These are phyloP conservation scores for Candida sanyaensis DNA, from an alignment of 1,139 yeast genomes.

Conservation along the genomic window DNA sequence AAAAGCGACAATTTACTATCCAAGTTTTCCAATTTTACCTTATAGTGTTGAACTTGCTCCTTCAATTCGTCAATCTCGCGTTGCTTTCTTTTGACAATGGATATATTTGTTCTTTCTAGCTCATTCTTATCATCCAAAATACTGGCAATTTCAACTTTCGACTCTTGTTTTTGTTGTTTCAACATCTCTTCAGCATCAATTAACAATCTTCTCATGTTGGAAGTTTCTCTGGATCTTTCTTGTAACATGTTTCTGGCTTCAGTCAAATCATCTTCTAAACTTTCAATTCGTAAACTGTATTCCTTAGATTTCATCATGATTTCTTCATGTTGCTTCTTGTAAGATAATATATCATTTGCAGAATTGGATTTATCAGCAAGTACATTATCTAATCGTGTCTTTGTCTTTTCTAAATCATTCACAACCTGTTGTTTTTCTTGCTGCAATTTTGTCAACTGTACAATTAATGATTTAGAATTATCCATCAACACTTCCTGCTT, in stretches of 20 bases:
- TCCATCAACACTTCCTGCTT: slow-evolving; percentile 42
- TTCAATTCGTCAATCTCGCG: slow-evolving; percentile 50
- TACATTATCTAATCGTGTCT: slow-evolving; percentile 51
- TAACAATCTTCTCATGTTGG: slow-evolving; percentile 68
- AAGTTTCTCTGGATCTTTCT: slow-evolving; percentile 78
- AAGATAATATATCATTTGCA: slow-evolving; percentile 55
- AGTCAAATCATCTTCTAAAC: slow-evolving; percentile 75
- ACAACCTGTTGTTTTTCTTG: slow-evolving; percentile 53
- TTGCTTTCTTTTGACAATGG: slow-evolving; percentile 51
- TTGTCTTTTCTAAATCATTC: slow-evolving; percentile 53
- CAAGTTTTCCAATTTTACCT: slow-evolving; percentile 30
- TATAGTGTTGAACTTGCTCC: slow-evolving; percentile 28
- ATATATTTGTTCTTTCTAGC: slow-evolving; percentile 55
- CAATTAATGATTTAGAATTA: slow-evolving; percentile 32
- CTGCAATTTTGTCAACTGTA: slow-evolving; percentile 40
- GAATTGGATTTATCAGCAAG: slow-evolving; percentile 50
- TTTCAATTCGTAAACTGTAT: slow-evolving; percentile 57
- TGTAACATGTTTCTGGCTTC: slow-evolving; percentile 74
- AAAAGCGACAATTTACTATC: slow-evolving; percentile 41
- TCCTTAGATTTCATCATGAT: slow-evolving; percentile 69
- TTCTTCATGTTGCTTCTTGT: slow-evolving; percentile 80
- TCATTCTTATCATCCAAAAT: slow-evolving; percentile 61
- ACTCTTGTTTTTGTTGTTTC: slow-evolving; percentile 41
- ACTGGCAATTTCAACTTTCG: slow-evolving; percentile 27
- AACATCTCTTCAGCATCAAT: slow-evolving; percentile 67